These are phyloP conservation scores for Jatropha curcas DNA, from an alignment of 345 rosid genomes.

Conservation along the genomic window DNA sequence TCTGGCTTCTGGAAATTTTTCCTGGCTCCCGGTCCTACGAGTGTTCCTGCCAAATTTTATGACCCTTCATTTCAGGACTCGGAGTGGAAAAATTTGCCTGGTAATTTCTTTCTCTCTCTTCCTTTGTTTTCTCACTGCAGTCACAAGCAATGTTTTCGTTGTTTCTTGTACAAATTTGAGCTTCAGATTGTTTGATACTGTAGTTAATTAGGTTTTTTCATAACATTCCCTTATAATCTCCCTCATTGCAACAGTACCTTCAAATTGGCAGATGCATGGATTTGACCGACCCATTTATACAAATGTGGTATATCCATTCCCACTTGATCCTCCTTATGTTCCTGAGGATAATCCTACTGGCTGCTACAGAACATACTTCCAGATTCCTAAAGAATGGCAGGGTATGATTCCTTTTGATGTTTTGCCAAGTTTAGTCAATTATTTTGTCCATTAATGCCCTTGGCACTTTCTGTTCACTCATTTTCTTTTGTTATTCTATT, in stretches of 20 bases:
- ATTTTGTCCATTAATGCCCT: constrained; percentile 4
- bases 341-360: constrained; percentile 90
- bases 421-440: constrained; percentile 10
- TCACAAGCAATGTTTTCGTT: not conserved
- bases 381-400: constrained; percentile 80
- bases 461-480: not conserved
- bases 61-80: constrained; percentile 63
- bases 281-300: constrained; percentile 93
- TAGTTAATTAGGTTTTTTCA: not conserved
- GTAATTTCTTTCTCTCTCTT: constrained; percentile 32
- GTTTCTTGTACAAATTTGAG: not conserved
- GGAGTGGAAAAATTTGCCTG: constrained; percentile 75
- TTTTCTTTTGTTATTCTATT: not conserved
- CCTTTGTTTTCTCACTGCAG: not conserved
- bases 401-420: constrained; percentile 45
- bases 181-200: not conserved
- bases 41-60: constrained; percentile 61
- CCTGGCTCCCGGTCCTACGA: constrained; percentile 63
- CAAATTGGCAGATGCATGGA: constrained; percentile 98
- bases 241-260: constrained; percentile 73
- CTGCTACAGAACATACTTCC: constrained; percentile 83
- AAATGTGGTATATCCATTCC: constrained; percentile 75
- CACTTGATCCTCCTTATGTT: constrained; percentile 73
- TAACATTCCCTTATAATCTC: constrained; percentile 21
- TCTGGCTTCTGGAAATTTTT: constrained; percentile 90